Evolutionary conservation across 306 rosid genomes (phyloP).

Genomic region (Cucurbita maxima): DNA sequence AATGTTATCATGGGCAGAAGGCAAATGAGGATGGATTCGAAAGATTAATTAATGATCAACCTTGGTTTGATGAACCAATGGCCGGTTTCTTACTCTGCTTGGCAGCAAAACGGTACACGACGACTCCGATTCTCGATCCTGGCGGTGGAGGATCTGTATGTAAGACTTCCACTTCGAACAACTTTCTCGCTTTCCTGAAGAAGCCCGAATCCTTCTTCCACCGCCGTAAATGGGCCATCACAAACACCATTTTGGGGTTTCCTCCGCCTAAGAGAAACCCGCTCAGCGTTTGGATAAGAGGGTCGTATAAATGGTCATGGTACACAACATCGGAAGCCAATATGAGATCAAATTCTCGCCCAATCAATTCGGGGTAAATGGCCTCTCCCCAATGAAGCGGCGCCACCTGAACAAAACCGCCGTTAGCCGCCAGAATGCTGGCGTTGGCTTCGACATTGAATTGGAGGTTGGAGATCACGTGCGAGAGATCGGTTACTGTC

Average conservation of each 20-base stretch:
- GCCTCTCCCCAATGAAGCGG: constrained; percentile 66
- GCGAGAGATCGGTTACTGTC: constrained; percentile 75
- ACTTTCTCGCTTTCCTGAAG: constrained; percentile 70
- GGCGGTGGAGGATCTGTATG: constrained; percentile 34
- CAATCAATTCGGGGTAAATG: constrained; percentile 38
- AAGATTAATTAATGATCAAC: not conserved
- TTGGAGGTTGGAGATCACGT: constrained; percentile 49
- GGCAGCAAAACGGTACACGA: constrained; percentile 43
- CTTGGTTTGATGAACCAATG: not conserved
- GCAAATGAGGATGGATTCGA: not conserved
- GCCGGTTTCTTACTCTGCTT: constrained; percentile 6
- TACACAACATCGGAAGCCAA: constrained; percentile 87
- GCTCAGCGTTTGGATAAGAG: constrained; percentile 57
- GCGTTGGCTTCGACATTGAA: constrained; percentile 61
- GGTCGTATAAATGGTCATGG: constrained; percentile 67
- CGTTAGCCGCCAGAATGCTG: constrained; percentile 20
- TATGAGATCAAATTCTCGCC: constrained; percentile 48
- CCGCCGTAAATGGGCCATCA: constrained; percentile 82
- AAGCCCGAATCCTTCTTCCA: constrained; percentile 80
- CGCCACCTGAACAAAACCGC: constrained; percentile 44
- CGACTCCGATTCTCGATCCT: constrained; percentile 58
- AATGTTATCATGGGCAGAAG: not conserved
- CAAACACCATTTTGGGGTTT: constrained; percentile 26
- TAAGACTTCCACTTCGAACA: constrained; percentile 41
- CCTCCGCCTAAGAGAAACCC: constrained; percentile 16